These are phyloP conservation scores for Penicillium cataractarum DNA, from an alignment of 495 filamentous ascomycete species.

Conservation along the genomic window DNA sequence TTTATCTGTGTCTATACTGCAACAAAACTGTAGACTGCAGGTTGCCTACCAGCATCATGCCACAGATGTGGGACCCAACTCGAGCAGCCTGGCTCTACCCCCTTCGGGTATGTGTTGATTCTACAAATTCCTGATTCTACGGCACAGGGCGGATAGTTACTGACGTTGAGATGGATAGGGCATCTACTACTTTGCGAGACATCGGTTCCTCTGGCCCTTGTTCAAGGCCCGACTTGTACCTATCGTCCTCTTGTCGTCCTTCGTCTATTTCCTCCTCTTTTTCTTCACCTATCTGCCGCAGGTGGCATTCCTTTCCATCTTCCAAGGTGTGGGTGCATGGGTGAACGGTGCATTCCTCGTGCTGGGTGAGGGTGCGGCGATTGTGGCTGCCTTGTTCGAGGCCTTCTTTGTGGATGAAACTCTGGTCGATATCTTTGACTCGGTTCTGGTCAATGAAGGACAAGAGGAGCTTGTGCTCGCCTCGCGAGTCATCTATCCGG, in stretches of 20 bases:
- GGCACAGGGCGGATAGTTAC: background rate
- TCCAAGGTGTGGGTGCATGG: constrained; percentile 63
- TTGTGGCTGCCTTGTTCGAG: constrained; percentile 65
- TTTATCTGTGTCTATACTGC: background rate
- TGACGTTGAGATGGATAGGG: constrained; percentile 44
- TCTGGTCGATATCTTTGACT: constrained; percentile 69
- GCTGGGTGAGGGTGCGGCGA: constrained; percentile 65
- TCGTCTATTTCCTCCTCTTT: constrained; percentile 65
- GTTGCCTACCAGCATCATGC: constrained; percentile 15
- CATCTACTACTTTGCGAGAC: constrained; percentile 60
- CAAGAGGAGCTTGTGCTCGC: constrained; percentile 58
- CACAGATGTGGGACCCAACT: constrained; percentile 30
- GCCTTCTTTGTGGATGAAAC: constrained; percentile 71
- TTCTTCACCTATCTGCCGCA: constrained; percentile 63
- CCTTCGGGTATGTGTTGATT: constrained; percentile 45
- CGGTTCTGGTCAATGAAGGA: constrained; percentile 63
- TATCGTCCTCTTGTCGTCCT: constrained; percentile 58
- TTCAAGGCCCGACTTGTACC: constrained; percentile 62
- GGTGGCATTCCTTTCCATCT: constrained; percentile 66
- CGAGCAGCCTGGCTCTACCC: constrained; percentile 60
- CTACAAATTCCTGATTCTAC: background rate
- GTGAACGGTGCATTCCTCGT: constrained; percentile 65
- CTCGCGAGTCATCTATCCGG: constrained; percentile 56
- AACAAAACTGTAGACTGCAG: background rate
- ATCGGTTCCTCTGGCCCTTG: constrained; percentile 66